phyloP scores from a whole-genome alignment of 2,329 filamentous ascomycete genomes.

The Neocucurbitaria cava region DNA sequence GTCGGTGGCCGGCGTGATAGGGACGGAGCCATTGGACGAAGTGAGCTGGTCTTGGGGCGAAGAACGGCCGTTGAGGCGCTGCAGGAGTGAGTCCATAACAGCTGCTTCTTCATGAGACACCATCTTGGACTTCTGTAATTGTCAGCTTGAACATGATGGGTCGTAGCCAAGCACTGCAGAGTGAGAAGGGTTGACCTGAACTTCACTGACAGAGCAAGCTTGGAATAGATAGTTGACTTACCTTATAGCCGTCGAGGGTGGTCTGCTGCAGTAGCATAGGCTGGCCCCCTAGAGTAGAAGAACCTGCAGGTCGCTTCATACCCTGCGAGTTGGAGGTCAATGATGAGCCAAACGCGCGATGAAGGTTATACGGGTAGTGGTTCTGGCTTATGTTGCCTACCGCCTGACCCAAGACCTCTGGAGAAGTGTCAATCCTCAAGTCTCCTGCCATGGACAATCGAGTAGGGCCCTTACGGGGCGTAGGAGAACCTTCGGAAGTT shows the following conservation, averaged over 20 bases:
- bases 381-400: conserved; percentile 39
- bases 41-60: conserved; percentile 61
- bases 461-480: conserved; percentile 46
- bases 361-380: conserved; percentile 24
- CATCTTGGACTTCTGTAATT: conserved; percentile 56
- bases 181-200: background rate
- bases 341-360: conserved; percentile 29
- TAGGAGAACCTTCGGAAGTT: conserved; percentile 51
- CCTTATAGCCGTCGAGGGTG: conserved; percentile 40
- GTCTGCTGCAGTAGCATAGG: conserved; percentile 24
- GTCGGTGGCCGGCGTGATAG: conserved; percentile 68
- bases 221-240: conserved; percentile 19
- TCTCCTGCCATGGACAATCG: conserved; percentile 42
- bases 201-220: background rate
- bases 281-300: conserved; percentile 46
- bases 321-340: conserved; percentile 48
- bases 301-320: conserved; percentile 48
- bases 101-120: conserved; percentile 44
- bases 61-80: conserved; percentile 69
- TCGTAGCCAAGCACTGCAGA: background rate
- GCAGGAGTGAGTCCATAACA: conserved; percentile 69
- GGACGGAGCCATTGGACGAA: conserved; percentile 65
- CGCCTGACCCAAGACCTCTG: conserved; percentile 43
- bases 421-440: conserved; percentile 43
- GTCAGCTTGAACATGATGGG: conserved; percentile 38